Evolutionary conservation across 2,329 filamentous ascomycete species (phyloP).

Genomic region (Paecilomyces dactylethromorphus): DNA sequence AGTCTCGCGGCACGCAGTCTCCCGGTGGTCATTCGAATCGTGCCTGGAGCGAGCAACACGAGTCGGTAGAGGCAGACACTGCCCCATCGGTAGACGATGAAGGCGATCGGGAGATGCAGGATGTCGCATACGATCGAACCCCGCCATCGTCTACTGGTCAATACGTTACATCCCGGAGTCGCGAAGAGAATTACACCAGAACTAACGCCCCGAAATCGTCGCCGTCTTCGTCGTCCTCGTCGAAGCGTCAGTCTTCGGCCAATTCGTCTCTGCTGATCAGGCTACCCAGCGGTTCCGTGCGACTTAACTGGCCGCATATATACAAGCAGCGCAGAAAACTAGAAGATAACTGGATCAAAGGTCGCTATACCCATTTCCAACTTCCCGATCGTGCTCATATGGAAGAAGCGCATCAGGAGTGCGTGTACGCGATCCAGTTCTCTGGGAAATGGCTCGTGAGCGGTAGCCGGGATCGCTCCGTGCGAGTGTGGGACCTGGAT

Average conservation of each 20-base stretch:
- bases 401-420: slow-evolving; percentile 81
- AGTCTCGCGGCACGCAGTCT: slow-evolving; percentile 26
- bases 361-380: slow-evolving; percentile 78
- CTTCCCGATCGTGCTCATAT: slow-evolving; percentile 76
- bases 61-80: slow-evolving; percentile 39
- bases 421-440: slow-evolving; percentile 92
- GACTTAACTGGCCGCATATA: slow-evolving; percentile 86
- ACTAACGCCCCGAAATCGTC: background rate
- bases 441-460: slow-evolving; percentile 81
- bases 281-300: slow-evolving; percentile 33
- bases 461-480: slow-evolving; percentile 79
- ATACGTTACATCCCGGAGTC: slow-evolving; percentile 6
- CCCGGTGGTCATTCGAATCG: slow-evolving; percentile 10
- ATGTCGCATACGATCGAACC: slow-evolving; percentile 20
- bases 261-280: slow-evolving; percentile 25
- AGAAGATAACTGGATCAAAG: slow-evolving; percentile 86
- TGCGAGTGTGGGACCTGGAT: slow-evolving; percentile 85
- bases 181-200: slow-evolving; percentile 10
- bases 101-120: slow-evolving; percentile 39
- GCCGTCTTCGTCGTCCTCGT: background rate
- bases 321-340: slow-evolving; percentile 80
- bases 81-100: slow-evolving; percentile 21
- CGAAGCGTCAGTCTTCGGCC: background rate
- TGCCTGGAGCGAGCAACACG: slow-evolving; percentile 43
- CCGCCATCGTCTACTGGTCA: slow-evolving; percentile 15